phyloP scores from a whole-genome alignment of 306 rosid genomes.

The Herpetospermum pedunculosum region DNA sequence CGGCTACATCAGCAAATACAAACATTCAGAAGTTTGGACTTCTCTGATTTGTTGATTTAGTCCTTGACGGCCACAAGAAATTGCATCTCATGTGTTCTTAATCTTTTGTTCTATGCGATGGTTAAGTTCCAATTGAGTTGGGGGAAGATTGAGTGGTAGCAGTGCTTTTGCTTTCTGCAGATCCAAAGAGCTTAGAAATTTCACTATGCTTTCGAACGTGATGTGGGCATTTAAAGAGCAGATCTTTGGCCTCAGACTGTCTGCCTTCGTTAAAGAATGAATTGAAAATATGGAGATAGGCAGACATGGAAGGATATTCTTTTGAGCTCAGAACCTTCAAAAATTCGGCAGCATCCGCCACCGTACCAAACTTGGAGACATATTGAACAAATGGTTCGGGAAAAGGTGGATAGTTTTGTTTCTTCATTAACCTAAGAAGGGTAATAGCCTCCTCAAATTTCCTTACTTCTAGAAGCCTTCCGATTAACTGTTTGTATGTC shows the following conservation, averaged over 20 bases:
- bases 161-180: constrained; percentile 18
- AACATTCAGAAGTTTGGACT: no score
- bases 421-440: constrained; percentile 59
- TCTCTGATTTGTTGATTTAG: no score
- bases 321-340: constrained; percentile 49
- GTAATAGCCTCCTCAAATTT: constrained; percentile 70
- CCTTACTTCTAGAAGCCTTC: constrained; percentile 32
- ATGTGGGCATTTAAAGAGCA: constrained; percentile 55
- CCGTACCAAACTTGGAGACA: constrained; percentile 67
- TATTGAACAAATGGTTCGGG: constrained; percentile 41
- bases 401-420: constrained; percentile 48
- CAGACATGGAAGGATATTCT: constrained; percentile 35
- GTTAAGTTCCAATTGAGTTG: neutral
- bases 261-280: constrained; percentile 67
- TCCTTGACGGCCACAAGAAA: neutral
- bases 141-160: constrained; percentile 17
- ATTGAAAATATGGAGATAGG: constrained; percentile 48
- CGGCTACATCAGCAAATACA: no score
- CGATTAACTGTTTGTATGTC: constrained; percentile 48
- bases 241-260: constrained; percentile 58
- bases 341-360: constrained; percentile 62
- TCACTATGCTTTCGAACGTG: constrained; percentile 39
- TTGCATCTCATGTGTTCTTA: neutral
- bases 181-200: constrained; percentile 47
- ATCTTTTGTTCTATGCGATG: neutral